Conservation (phyloP, 1,284 basidiomycete genomes). For the Tremellales sp. region DNA sequence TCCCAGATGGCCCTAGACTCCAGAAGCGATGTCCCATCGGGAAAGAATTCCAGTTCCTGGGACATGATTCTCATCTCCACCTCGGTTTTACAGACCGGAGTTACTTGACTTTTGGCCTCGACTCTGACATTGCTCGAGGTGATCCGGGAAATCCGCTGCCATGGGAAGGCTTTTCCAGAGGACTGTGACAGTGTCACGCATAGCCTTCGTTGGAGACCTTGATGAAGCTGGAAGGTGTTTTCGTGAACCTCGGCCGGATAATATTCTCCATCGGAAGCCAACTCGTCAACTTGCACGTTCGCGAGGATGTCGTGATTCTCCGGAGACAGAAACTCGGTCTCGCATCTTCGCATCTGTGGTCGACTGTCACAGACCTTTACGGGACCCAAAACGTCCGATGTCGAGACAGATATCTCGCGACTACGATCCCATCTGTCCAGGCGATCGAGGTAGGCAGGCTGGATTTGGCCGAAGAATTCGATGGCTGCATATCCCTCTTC, state of each 20-base stretch:
- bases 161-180: conserved; percentile 82
- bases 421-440: conserved; percentile 86
- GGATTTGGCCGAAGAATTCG: conserved; percentile 80
- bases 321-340: conserved; percentile 84
- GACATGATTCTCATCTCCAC: conserved; percentile 49
- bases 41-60: conserved; percentile 65
- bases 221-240: conserved; percentile 82
- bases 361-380: conserved; percentile 7
- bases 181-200: conserved; percentile 73
- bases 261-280: conserved; percentile 80
- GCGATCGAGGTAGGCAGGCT: conserved; percentile 75
- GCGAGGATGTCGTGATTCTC: conserved; percentile 85
- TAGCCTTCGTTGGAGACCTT: conserved; percentile 85
- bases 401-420: conserved; percentile 39
- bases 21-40: conserved; percentile 74
- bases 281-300: conserved; percentile 80
- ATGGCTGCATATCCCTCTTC: conserved; percentile 72
- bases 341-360: conserved; percentile 79
- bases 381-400: background rate
- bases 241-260: conserved; percentile 76
- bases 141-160: conserved; percentile 60
- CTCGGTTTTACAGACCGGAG: conserved; percentile 44
- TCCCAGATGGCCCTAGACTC: conserved; percentile 81
- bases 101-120: conserved; percentile 73
- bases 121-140: conserved; percentile 63